phyloP scores from a whole-genome alignment of 805 yeast species.

The Nakazawaea laoshanensis region DNA sequence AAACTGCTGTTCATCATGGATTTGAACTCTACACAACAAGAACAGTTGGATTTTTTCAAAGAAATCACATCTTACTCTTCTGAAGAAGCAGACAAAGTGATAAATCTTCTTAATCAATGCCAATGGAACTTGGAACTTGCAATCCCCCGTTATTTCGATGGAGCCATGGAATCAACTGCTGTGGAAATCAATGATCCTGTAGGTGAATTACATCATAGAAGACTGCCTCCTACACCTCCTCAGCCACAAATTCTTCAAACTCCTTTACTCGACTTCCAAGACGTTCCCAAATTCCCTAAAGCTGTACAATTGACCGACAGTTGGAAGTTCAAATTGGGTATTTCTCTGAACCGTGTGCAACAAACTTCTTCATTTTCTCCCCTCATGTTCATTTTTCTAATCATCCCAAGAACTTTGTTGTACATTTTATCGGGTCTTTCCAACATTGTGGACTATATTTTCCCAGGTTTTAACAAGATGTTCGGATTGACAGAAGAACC shows the following conservation, averaged over 20 bases:
- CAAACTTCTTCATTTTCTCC: conserved; percentile 17
- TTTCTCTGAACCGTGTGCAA: conserved; percentile 4
- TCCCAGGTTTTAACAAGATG: conserved; percentile 23
- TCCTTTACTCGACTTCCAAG: conserved; percentile 15
- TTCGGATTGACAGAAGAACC: conserved; percentile 21
- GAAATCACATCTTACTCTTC: conserved; percentile 41
- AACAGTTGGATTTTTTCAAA: conserved; percentile 37
- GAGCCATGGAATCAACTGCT: conserved; percentile 12
- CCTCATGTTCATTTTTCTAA: conserved; percentile 39
- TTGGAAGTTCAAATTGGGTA: conserved; percentile 27
- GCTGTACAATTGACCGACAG: conserved; percentile 25
- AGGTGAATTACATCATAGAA: conserved; percentile 6
- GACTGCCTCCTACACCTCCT: conserved; percentile 8
- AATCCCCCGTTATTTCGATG: conserved; percentile 54
- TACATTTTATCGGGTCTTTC: conserved; percentile 30
- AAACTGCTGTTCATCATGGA: too few relatives aligned
- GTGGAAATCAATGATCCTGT: background rate
- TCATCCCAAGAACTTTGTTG: conserved; percentile 46
- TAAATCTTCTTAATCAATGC: conserved; percentile 37
- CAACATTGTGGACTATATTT: conserved; percentile 22
- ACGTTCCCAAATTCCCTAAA: conserved; percentile 25
- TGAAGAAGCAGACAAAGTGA: conserved; percentile 36
- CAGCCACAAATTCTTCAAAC: conserved; percentile 12
- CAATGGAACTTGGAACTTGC: conserved; percentile 59
- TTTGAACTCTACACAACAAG: conserved; percentile 28